Base-by-base conservation (phyloP, 228 moss, liverwort and hornwort species). In the Sphagnum fallax region DNA sequence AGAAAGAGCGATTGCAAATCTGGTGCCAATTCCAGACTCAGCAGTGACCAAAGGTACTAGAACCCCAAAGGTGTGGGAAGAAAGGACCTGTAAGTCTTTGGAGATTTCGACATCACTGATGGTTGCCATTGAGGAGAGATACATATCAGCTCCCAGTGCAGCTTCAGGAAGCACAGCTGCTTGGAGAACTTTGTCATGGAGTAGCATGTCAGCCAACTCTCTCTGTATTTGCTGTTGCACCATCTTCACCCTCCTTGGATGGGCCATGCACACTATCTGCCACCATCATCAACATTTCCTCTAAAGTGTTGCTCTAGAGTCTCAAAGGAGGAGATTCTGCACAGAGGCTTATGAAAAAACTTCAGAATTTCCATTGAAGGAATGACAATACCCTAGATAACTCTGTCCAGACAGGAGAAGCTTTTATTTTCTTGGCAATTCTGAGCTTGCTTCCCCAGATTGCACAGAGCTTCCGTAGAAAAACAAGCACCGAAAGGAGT, bases 71-170 rank as follows among this genome's bases (percentile, higher is more conserved):
- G 55, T 8, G 10, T 16, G 3, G 55, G 50, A 14, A 69, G 55
- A 47, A 50, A 62, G 48, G 16, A 93, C 94, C 76, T 91, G 91
- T 68, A 98, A 78, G 69, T 94, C 92, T 72, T 82, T 98, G 6
- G 98, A 94, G 72, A 98, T 92, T 77, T 93, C 89, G 51, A 98
- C 98, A 11, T 98, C 94, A 64, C 86, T 98, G 60, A 98, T 82
- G 47, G 90, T 90, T 71, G 98, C 98, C 70, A 98, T 86, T 10
- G 98, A 84, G 10, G 94, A 90, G 69, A 98, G 79, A 63, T 94
- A 98, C 98, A 98, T 94, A 70, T 98, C 98, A 16, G 94, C 94
- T 68, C 98, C 94, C 5, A 98, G 85, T 11, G 90, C 84, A 50
- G 90, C 78, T 75, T 98, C 98, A 15, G 92, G 98, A 49, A 94